Percentiles rank a stretch among this genome's conserved stretches.
Conservation (phyloP, 2,329 filamentous ascomycete genomes). For the Arthrobotrys sphaeroides region DNA sequence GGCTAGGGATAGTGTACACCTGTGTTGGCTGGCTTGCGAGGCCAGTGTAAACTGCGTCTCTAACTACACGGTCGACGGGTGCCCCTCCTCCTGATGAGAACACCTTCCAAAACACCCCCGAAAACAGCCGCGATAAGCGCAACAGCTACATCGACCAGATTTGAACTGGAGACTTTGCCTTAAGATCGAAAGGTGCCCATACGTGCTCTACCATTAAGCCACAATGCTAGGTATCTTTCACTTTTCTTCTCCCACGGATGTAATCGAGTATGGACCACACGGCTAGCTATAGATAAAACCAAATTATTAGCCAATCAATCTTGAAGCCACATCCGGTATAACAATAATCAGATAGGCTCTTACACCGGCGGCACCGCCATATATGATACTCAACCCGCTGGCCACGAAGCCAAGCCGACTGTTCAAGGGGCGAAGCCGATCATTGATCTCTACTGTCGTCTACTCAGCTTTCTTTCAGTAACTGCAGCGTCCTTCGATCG, state of each 20-base stretch:
- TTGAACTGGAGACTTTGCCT: slow-evolving; percentile 12
- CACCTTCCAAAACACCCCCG: neutral
- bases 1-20: too few relatives aligned
- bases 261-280: slow-evolving; percentile 2
- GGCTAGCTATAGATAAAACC: slow-evolving; percentile 13
- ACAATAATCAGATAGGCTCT: slow-evolving; percentile 9
- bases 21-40: too few relatives aligned
- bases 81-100: too few relatives aligned
- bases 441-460: neutral
- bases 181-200: slow-evolving; percentile 14
- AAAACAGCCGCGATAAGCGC: neutral
- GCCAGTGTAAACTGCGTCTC: too few relatives aligned
- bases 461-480: slow-evolving; percentile 21
- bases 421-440: neutral
- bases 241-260: too few relatives aligned
- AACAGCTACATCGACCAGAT: slow-evolving; percentile 11
- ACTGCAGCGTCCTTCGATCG: slow-evolving; percentile 1
- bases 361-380: neutral
- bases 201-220: slow-evolving; percentile 19
- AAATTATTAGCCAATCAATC: slow-evolving; percentile 9
- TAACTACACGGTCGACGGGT: too few relatives aligned
- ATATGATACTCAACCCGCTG: neutral
- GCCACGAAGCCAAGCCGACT: neutral
- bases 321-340: slow-evolving; percentile 6
- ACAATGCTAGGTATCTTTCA: slow-evolving; percentile 12